Evolutionary conservation across 140 eudicot species (phyloP).

Genomic region (Oenanthe javanica): DNA sequence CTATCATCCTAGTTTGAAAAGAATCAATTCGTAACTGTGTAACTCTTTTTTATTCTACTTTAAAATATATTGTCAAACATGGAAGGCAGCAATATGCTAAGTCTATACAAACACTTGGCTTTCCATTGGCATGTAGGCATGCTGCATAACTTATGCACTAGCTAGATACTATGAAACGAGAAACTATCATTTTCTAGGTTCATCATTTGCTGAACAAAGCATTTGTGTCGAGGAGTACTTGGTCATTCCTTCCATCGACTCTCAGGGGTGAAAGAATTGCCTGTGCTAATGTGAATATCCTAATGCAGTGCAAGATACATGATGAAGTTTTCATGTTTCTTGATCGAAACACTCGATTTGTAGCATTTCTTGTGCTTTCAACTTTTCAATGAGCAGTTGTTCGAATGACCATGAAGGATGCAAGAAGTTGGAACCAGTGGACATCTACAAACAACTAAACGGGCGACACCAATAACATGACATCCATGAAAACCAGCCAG

Average conservation of each 20-base stretch:
- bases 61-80: background rate
- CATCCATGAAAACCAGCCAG: conserved; percentile 47
- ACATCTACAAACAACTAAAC: conserved; percentile 13
- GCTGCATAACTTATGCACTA: conserved; percentile 2
- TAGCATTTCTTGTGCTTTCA: background rate
- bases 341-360: background rate
- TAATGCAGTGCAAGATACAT: background rate
- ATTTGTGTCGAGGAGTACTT: background rate
- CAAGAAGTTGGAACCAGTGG: background rate
- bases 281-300: background rate
- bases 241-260: background rate
- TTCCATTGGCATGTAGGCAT: background rate
- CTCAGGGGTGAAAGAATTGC: background rate
- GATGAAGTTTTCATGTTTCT: background rate
- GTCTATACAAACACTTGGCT: background rate
- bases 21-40: too few relatives aligned
- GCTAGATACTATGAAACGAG: background rate
- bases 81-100: background rate
- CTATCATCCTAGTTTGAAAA: too few relatives aligned
- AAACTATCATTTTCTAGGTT: background rate
- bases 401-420: background rate
- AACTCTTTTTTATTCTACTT: background rate
- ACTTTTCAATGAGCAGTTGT: background rate
- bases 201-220: background rate
- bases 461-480: conserved; percentile 24